Conservation (phyloP, 495 filamentous ascomycete species). For the Daldinia vernicosa region DNA sequence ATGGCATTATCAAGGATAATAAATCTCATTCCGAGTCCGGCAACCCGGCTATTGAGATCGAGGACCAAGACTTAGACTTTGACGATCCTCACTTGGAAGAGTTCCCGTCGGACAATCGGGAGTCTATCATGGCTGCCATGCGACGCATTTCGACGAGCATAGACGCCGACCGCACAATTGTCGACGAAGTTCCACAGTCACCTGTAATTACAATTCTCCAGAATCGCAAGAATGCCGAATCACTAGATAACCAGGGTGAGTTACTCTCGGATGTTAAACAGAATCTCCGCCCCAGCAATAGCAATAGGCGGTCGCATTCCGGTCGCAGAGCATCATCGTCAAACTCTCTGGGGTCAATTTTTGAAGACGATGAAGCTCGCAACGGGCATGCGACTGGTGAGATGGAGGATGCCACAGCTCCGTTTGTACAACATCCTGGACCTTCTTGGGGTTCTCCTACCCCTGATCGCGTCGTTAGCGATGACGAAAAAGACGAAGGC, state of each 20-base stretch:
- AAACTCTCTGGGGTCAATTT: slow-evolving; percentile 35
- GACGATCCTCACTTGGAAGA: slow-evolving; percentile 61
- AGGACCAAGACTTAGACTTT: slow-evolving; percentile 53
- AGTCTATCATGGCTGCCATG: slow-evolving; percentile 57
- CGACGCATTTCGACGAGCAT: slow-evolving; percentile 56
- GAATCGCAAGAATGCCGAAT: background rate
- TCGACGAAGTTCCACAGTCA: slow-evolving; percentile 50
- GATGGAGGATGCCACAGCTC: background rate
- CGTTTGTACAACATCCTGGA: slow-evolving; percentile 34
- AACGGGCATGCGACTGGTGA: slow-evolving; percentile 2
- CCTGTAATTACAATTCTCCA: slow-evolving; percentile 44
- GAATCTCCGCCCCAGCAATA: background rate
- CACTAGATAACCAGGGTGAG: background rate
- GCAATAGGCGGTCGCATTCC: background rate
- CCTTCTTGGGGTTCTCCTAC: slow-evolving; percentile 34
- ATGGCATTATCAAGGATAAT: slow-evolving; percentile 5
- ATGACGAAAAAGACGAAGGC: slow-evolving; percentile 41
- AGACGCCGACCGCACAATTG: slow-evolving; percentile 53
- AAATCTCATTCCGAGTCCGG: slow-evolving; percentile 21
- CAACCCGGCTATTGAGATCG: slow-evolving; percentile 28
- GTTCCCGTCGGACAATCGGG: slow-evolving; percentile 58
- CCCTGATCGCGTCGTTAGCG: slow-evolving; percentile 10
- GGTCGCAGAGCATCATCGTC: slow-evolving; percentile 8
- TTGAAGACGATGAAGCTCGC: slow-evolving; percentile 35
- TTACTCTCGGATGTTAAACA: slow-evolving; percentile 12